Conservation (phyloP, 768 basidiomycete genomes). For the Pleurotus djamor region DNA sequence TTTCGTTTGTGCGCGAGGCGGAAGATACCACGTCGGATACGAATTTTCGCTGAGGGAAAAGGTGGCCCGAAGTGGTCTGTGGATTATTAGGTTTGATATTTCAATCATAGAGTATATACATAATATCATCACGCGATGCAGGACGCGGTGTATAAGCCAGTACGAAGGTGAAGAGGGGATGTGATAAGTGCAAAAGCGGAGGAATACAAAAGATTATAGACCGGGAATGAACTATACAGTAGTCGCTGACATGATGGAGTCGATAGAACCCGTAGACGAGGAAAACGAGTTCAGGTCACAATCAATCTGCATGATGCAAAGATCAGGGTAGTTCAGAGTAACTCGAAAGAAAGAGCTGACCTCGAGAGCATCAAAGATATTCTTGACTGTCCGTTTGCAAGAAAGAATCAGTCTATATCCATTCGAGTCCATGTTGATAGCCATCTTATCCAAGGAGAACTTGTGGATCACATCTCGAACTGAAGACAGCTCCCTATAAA, state of each 20-base stretch:
- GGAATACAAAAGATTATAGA: background rate
- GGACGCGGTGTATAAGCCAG: no score
- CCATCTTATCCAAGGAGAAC: background rate
- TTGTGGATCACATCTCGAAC: background rate
- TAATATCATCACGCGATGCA: no score
- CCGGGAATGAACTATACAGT: background rate
- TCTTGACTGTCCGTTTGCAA: background rate
- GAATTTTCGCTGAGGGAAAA: no score
- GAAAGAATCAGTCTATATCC: background rate
- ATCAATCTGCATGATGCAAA: background rate
- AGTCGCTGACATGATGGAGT: background rate
- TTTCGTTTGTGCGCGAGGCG: no score
- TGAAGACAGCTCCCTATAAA: background rate
- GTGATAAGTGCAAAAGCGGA: no score
- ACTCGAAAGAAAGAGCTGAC: background rate
- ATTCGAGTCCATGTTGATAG: background rate
- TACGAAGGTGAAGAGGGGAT: no score
- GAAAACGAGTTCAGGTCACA: background rate
- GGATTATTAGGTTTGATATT: no score
- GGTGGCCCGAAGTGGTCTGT: no score
- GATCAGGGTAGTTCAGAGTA: background rate
- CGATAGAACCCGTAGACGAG: background rate
- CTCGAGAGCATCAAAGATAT: background rate
- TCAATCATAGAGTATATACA: no score
- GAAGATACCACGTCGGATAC: no score